Evolutionary conservation across 2,329 filamentous ascomycete genomes (phyloP).

Genomic region (Penicillium glabrum): DNA sequence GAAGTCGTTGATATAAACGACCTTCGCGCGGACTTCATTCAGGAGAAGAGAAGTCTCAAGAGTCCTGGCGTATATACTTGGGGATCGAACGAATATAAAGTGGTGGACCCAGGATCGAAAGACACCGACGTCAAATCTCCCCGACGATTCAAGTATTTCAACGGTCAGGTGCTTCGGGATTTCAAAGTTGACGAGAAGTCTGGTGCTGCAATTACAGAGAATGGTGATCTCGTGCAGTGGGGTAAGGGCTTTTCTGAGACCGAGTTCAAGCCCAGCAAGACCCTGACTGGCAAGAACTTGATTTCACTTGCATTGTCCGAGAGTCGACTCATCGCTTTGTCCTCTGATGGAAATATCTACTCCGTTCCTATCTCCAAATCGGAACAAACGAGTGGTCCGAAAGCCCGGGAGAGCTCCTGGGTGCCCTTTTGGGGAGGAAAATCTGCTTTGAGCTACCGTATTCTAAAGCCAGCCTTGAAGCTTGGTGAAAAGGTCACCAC

Average conservation of each 20-base stretch:
- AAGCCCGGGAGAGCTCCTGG: slow-evolving; percentile 67
- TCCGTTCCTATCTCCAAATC: slow-evolving; percentile 74
- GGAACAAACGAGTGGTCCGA: slow-evolving; percentile 67
- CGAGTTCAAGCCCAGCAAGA: slow-evolving; percentile 64
- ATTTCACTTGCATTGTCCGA: slow-evolving; percentile 72
- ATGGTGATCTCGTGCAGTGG: slow-evolving; percentile 90
- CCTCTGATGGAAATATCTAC: slow-evolving; percentile 74
- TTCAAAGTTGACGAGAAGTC: slow-evolving; percentile 80
- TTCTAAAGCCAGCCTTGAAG: slow-evolving; percentile 65
- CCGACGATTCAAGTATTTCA: slow-evolving; percentile 75
- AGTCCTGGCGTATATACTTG: slow-evolving; percentile 90
- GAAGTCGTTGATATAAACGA: slow-evolving; percentile 50
- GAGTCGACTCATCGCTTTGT: slow-evolving; percentile 80
- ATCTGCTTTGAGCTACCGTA: slow-evolving; percentile 68
- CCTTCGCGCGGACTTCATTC: slow-evolving; percentile 81
- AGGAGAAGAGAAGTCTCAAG: slow-evolving; percentile 78
- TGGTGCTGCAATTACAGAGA: slow-evolving; percentile 82
- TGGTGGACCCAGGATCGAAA: slow-evolving; percentile 80
- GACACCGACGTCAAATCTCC: slow-evolving; percentile 79
- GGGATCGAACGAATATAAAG: slow-evolving; percentile 82
- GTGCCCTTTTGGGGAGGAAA: slow-evolving; percentile 68
- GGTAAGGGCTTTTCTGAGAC: slow-evolving; percentile 71
- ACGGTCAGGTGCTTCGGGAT: slow-evolving; percentile 80
- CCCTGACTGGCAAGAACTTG: slow-evolving; percentile 79
- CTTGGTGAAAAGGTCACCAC: slow-evolving; percentile 73